Evolutionary conservation across 169 alveolate genomes (phyloP), one percentile per base, ranked within the genome.

Genomic region (Plasmodium vivax): DNA sequence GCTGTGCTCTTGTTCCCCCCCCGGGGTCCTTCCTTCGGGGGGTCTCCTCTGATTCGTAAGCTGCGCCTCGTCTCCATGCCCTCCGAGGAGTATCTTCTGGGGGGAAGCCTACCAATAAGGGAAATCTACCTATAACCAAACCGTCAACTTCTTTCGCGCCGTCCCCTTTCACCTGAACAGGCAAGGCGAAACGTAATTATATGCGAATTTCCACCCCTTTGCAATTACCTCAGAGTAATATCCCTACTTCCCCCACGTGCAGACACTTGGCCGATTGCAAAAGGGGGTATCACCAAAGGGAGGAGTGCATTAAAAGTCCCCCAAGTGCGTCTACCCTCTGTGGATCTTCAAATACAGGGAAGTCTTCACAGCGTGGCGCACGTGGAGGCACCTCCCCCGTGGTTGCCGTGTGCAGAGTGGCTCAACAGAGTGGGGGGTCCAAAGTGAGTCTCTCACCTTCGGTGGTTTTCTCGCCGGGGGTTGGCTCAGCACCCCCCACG

Each of bases 21-120:
- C 45, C 16, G n/a, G 47, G 54, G n/a, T 10, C 14, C 68, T 58
- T 85, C 79, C 6, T 41, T 77, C 84, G 41, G 34, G 77, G 77
- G 72, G 2, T 83, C 68, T 36, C 56, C 45, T 27, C 45, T 75
- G 19, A 51, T 51, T 12, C 85, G 41, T 30, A 81, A 81, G 12
- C 82, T 82, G 45, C 90, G 47, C 43, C 91, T 81, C 47, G 91
- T 90, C 74, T 90, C 91, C 94, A 90, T 90, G 38, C n/a, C 19
- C 30, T 12, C 14, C 27, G 36, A 14, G 62, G 62, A 14, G 62
- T 47, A 47, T 2, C 7, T 12, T 47, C 19, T 47, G n/a, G 58
- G 58, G 58, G 62, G 23, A 8, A 3, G 2, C 62, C 14, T 8
- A 43, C 51, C 51, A 43, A 9, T 14, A 43, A 0, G 51, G 51